A percentile compares a stretch with the other conserved stretches of the same genome.
phyloP scores from a whole-genome alignment of 1,284 basidiomycete species.

The Ganoderma multipileum region DNA sequence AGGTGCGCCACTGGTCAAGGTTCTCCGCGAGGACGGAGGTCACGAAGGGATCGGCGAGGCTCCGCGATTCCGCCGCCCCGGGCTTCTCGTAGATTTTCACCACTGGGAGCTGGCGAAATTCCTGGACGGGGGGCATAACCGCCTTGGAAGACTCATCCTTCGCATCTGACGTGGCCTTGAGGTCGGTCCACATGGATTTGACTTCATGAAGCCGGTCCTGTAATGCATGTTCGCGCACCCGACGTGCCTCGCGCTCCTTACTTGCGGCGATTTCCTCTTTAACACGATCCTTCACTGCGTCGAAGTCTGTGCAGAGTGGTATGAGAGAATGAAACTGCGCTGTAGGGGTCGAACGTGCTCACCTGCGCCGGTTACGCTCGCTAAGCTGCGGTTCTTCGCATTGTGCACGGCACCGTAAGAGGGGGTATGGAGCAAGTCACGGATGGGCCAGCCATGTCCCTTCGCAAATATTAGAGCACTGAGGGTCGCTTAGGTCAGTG shows the following conservation, averaged over 20 bases:
- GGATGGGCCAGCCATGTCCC: constrained; percentile 24
- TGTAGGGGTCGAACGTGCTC: not conserved
- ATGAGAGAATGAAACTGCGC: not conserved
- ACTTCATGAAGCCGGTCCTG: constrained; percentile 30
- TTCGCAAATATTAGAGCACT: constrained; percentile 25
- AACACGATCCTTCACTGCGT: constrained; percentile 19
- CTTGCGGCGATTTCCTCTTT: constrained; percentile 26
- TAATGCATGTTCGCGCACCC: constrained; percentile 23
- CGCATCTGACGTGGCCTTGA: constrained; percentile 23
- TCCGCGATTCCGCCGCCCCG: constrained; percentile 7
- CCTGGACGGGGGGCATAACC: constrained; percentile 48
- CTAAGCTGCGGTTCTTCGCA: constrained; percentile 28
- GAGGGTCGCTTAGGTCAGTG: not conserved
- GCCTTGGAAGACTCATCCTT: not conserved
- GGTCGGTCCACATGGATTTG: constrained; percentile 12
- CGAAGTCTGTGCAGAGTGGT: constrained; percentile 24
- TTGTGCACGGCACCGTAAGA: constrained; percentile 29
- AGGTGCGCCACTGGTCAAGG: constrained; percentile 54
- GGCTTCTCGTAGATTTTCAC: constrained; percentile 46
- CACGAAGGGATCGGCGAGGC: constrained; percentile 37
- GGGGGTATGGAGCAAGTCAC: constrained; percentile 30
- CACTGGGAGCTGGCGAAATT: constrained; percentile 53
- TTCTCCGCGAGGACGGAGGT: constrained; percentile 50
- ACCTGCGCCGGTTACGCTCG: constrained; percentile 26
- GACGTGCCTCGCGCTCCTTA: constrained; percentile 17